These are phyloP conservation scores for Raffaelea arxii DNA, from an alignment of 2,329 filamentous ascomycete genomes.

Conservation along the genomic window DNA sequence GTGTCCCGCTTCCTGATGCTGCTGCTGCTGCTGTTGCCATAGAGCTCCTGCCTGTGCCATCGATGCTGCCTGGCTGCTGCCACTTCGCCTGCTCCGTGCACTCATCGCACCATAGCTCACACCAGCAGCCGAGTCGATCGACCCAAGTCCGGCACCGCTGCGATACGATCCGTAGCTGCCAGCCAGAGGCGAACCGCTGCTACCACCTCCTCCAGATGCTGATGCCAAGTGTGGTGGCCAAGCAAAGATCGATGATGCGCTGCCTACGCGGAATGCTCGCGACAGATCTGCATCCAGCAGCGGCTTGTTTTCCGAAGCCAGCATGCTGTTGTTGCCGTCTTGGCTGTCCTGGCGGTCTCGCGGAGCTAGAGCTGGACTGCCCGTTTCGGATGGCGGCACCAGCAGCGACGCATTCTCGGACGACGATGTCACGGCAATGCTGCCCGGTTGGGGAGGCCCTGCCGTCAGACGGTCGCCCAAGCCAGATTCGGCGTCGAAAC, in stretches of 20 bases:
- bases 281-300: conserved; percentile 30
- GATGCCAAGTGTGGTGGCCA: conserved; percentile 53
- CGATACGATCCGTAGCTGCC: conserved; percentile 45
- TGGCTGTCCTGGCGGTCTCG: conserved; percentile 17
- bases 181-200: conserved; percentile 3
- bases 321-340: conserved; percentile 2
- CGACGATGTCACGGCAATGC: conserved; percentile 8
- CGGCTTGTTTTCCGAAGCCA: conserved; percentile 32
- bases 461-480: no score
- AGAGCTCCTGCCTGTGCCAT: conserved; percentile 42
- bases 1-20: neutral
- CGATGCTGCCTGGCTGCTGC: conserved; percentile 22
- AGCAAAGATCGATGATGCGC: conserved; percentile 43
- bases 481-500: conserved; percentile 28
- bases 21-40: conserved; percentile 43
- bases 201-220: neutral
- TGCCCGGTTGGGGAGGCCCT: conserved; percentile 26
- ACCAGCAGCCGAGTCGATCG: conserved; percentile 29
- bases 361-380: conserved; percentile 19
- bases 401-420: conserved; percentile 6
- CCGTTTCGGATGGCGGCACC: conserved; percentile 1
- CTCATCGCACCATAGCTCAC: conserved; percentile 12
- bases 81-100: conserved; percentile 17
- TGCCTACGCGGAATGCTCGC: conserved; percentile 20
- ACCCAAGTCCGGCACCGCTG: conserved; percentile 44